These are phyloP conservation scores for Apophysomyces ossiformis DNA, from an alignment of 371 early-diverging fungal species.

Conservation along the genomic window DNA sequence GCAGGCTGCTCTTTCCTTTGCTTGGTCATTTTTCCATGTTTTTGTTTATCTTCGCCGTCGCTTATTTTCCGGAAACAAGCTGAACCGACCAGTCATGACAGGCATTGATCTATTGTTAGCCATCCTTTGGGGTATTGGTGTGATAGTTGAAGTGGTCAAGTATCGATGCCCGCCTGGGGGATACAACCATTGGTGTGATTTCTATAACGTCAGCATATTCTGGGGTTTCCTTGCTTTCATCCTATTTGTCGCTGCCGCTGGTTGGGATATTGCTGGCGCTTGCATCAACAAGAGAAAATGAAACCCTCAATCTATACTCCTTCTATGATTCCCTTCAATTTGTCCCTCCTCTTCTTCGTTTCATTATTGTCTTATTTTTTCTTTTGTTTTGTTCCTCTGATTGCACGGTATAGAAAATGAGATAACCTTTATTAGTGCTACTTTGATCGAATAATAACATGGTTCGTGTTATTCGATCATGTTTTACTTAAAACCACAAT, in stretches of 20 bases:
- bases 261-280: constrained; percentile 57
- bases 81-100: constrained; percentile 54
- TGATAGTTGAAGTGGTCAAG: constrained; percentile 59
- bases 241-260: constrained; percentile 45
- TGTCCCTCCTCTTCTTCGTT: not conserved
- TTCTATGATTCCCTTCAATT: not conserved
- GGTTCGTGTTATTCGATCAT: no score
- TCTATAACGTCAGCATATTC: constrained; percentile 63
- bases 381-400: no score
- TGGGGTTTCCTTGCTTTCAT: constrained; percentile 55
- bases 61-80: constrained; percentile 42
- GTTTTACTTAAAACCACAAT: no score
- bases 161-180: constrained; percentile 54
- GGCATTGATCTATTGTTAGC: constrained; percentile 56
- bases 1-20: constrained; percentile 52
- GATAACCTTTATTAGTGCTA: no score
- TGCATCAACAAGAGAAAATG: constrained; percentile 22
- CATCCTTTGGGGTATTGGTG: constrained; percentile 57
- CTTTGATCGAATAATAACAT: no score
- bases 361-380: not conserved
- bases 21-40: constrained; percentile 52
- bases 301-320: not conserved
- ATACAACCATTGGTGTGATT: constrained; percentile 55
- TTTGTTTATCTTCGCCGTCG: constrained; percentile 50
- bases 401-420: no score